Conservation (phyloP, 768 basidiomycete species). For the Collybiopsis luxurians region DNA sequence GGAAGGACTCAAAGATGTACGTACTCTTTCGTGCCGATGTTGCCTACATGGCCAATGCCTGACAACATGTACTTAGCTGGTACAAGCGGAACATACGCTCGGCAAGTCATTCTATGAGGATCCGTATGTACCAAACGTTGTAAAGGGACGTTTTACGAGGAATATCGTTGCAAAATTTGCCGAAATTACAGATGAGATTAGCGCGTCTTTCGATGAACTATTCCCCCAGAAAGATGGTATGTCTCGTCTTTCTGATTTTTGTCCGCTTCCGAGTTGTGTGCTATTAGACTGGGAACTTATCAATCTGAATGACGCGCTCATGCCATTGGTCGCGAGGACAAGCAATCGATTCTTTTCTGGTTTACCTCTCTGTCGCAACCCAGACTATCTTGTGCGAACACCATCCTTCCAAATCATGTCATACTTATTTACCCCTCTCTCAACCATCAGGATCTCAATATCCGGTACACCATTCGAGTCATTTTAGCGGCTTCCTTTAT, state of each 20-base stretch:
- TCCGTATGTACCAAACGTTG: conserved; percentile 34
- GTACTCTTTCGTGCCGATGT: not conserved
- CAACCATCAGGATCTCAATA: not conserved
- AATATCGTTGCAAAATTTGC: conserved; percentile 31
- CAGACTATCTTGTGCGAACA: conserved; percentile 25
- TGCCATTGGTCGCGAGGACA: conserved; percentile 34
- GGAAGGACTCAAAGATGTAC: conserved; percentile 27
- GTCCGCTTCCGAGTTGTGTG: not conserved
- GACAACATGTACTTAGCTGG: no score
- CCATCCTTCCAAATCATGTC: not conserved
- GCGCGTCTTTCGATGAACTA: conserved; percentile 35
- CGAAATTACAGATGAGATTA: conserved; percentile 45
- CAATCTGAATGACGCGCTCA: conserved; percentile 20
- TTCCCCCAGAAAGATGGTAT: conserved; percentile 29
- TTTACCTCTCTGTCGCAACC: conserved; percentile 39
- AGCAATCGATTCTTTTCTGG: conserved; percentile 50
- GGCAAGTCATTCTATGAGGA: conserved; percentile 27
- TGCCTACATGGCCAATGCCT: not conserved
- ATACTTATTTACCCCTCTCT: not conserved
- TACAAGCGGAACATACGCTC: conserved; percentile 33
- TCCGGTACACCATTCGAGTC: conserved; percentile 29
- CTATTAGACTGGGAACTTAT: conserved; percentile 44
- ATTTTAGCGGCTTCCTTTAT: conserved; percentile 23
- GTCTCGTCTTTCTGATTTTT: not conserved
- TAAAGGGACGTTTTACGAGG: conserved; percentile 32